These are phyloP conservation scores for Meyerozyma carpophila DNA, from an alignment of 1,139 yeast genomes.

Conservation along the genomic window DNA sequence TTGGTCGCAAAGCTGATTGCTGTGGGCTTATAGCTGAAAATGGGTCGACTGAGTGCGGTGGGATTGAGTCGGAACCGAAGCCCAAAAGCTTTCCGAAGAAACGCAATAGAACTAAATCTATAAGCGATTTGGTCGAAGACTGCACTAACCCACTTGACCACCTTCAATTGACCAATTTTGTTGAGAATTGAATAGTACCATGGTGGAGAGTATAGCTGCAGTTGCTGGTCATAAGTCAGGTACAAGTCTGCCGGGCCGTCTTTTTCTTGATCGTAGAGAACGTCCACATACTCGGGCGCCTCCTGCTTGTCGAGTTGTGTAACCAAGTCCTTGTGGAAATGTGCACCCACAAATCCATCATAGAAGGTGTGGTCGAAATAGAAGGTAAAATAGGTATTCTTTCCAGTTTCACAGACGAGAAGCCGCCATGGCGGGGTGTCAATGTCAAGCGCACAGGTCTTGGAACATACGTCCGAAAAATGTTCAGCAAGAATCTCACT, in stretches of 20 bases:
- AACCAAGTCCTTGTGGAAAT: slow-evolving; percentile 28
- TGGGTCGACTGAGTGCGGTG: slow-evolving; percentile 11
- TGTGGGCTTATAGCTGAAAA: slow-evolving; percentile 8
- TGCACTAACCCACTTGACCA: slow-evolving; percentile 8
- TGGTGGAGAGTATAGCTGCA: slow-evolving; percentile 9
- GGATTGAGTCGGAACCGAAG: slow-evolving; percentile 5
- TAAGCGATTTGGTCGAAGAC: not conserved
- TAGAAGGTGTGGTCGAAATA: slow-evolving; percentile 29
- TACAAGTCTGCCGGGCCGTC: slow-evolving; percentile 2
- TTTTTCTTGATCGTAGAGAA: slow-evolving; percentile 5
- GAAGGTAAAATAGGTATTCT: slow-evolving; percentile 17
- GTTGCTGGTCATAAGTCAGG: slow-evolving; percentile 3
- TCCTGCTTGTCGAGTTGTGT: slow-evolving; percentile 8
- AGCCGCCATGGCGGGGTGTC: slow-evolving; percentile 29
- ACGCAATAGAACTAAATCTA: not conserved
- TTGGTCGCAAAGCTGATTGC: slow-evolving; percentile 7
- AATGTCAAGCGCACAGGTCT: slow-evolving; percentile 11
- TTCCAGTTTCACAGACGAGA: slow-evolving; percentile 15
- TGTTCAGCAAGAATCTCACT: slow-evolving; percentile 1
- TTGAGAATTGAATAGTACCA: slow-evolving; percentile 5
- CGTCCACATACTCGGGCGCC: slow-evolving; percentile 1
- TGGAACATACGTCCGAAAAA: slow-evolving; percentile 13
- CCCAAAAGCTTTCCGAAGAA: not conserved
- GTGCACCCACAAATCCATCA: slow-evolving; percentile 32
- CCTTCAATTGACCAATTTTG: slow-evolving; percentile 1